Base-by-base conservation (phyloP, 2,329 filamentous ascomycete species). In the Curvularia eragrostidis region DNA sequence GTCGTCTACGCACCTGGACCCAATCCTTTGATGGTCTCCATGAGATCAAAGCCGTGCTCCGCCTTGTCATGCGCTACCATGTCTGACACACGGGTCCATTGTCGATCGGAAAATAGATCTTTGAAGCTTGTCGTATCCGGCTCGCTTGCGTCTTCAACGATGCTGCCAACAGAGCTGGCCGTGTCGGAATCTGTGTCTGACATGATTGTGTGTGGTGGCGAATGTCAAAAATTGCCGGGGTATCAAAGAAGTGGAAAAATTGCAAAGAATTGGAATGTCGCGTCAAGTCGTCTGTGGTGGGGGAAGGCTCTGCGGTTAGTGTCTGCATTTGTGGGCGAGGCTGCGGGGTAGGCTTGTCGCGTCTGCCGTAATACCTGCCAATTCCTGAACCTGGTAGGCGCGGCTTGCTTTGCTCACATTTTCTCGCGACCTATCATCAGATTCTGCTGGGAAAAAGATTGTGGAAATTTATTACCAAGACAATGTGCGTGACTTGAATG, bases 41-140 rank as follows among this genome's bases (percentile, higher is more conserved):
- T 57, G 21, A 75, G 53, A 48, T 73, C 65, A 42, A 75, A 75
- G 2, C 59, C 55, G 30, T 75, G 67, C 46, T 71, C 68, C 21
- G 61, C 50, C 9, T 61, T 63, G 61, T 70, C 69, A 51, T 75
- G 70, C 36, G 61, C 43, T 30, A 69, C 62, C 70, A 75, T 70
- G 0, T 71, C 69, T 8, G 62, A 44, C 3, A 73, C 68, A 3
- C 65, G 62, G 51, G 57, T 63, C 52, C 62, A 75, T 61, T 73
- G 67, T 56, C 70, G 59, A n/a, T 72, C 67, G 58, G 72, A 75
- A 52, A 75, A 75, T 32, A 75, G 61, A 51, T 72, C 74, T 56
- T 75, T 73, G 69, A 75, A 75, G 7, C 57, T 69, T 24, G 71
- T 72, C 39, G 68, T 71, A 60, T 75, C 73, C 12, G 72, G 68